Conservation (phyloP, 2,329 filamentous ascomycete genomes). For the Cladosporium sp. region DNA sequence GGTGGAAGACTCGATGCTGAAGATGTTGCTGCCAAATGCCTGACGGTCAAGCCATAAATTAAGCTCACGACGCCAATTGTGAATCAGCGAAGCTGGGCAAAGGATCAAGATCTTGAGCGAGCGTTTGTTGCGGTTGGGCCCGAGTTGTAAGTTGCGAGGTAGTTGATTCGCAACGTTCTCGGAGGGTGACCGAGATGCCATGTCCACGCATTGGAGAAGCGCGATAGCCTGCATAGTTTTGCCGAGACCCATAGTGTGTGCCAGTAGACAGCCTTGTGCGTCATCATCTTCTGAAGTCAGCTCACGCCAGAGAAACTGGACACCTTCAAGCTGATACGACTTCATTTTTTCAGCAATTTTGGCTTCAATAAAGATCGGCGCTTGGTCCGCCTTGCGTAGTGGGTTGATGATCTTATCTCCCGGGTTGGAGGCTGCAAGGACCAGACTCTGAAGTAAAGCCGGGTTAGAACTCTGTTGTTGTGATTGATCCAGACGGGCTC, state of each 20-base stretch:
- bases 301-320: conserved; percentile 87
- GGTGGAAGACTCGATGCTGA: conserved; percentile 49
- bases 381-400: conserved; percentile 56
- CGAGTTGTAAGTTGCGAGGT: conserved; percentile 53
- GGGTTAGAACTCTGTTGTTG: conserved; percentile 17
- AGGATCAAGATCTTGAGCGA: conserved; percentile 65
- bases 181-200: conserved; percentile 60
- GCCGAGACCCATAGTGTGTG: conserved; percentile 87
- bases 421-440: background rate
- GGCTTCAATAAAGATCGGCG: conserved; percentile 60
- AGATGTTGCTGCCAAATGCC: conserved; percentile 33
- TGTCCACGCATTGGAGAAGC: conserved; percentile 68
- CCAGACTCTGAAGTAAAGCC: conserved; percentile 20
- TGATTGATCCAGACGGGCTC: conserved; percentile 15
- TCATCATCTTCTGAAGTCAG: conserved; percentile 55
- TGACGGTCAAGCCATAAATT: conserved; percentile 60
- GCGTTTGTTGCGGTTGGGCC: conserved; percentile 29
- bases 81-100: conserved; percentile 68
- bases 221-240: conserved; percentile 89
- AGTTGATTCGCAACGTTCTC: conserved; percentile 59
- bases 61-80: conserved; percentile 82
- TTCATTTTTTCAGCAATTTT: conserved; percentile 66
- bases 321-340: conserved; percentile 72
- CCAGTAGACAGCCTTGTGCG: conserved; percentile 72
- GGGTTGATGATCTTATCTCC: conserved; percentile 60